Base-by-base conservation (phyloP, 225 moss, liverwort and hornwort genomes). In the Marchantia paleacea region DNA sequence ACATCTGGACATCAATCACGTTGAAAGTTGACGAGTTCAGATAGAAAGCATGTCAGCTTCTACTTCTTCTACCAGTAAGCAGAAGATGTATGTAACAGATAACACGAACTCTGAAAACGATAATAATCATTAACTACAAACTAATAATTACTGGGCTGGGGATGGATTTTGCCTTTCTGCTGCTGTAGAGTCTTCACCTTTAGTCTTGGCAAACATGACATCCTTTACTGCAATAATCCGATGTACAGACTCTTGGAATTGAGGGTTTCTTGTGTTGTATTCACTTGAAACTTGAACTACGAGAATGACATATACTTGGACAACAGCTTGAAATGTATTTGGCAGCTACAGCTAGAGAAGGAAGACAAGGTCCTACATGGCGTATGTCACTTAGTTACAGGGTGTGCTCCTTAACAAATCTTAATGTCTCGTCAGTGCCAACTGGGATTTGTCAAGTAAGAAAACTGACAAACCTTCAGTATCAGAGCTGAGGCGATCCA, bases 151-250 rank as follows among this genome's bases (percentile, higher is more conserved):
- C 49, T 53, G 79, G 48, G 19, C 66, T 52, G 58, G 60, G 11
- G 68, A 78, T 15, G 52, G 58, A 52, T 69, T 30, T 49, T 48
- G 51, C 13, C 48, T 22, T 55, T 52, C 52, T 51, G 71, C 54
- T 39, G 57, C 20, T 39, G n/a, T 51, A 22, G 61, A 28, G 13
- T 76, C 80, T 29, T 61, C 72, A 69, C 16, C 25, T 62, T 76
- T 60, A 30, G 69, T 31, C 77, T 55, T 84, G 52, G 47, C 50
- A 26, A 24, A 22, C 11, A 15, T 30, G 16, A 31, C 74, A 3
- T 85, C 75, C 64, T 82, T 67, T 0, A 78, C 79, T 75, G 79
- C 69, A 75, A 55, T 15, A 74, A 18, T 61, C n/a, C 31, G 22
- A 47, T 31, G 6, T 63, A 58, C 58, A 58, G 18, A 58, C 58